A percentile compares a stretch with the other conserved stretches of the same genome.
Conservation (phyloP, 2,329 filamentous ascomycete species). For the Diaporthe batatas region DNA sequence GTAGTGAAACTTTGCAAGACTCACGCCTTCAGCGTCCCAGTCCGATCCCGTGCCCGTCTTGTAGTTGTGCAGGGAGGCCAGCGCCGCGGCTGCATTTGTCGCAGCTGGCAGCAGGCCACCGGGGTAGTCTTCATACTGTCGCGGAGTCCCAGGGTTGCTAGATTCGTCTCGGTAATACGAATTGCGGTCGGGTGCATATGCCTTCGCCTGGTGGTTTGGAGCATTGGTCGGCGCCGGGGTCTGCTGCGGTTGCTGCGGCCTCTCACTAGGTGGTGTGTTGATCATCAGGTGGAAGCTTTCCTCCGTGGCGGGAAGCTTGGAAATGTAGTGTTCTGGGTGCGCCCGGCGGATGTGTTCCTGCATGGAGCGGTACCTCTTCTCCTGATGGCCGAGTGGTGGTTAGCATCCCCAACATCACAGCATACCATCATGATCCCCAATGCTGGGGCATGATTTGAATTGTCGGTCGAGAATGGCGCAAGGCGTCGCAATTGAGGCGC, state of each 20-base stretch:
- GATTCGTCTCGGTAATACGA: constrained; percentile 76
- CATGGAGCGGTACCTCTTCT: constrained; percentile 87
- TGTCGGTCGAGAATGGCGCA: constrained; percentile 36
- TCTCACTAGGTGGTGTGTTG: constrained; percentile 79
- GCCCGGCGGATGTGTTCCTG: constrained; percentile 99
- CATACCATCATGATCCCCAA: neutral
- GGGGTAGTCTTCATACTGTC: constrained; percentile 77
- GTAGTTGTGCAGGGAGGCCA: constrained; percentile 85
- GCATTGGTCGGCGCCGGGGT: constrained; percentile 47
- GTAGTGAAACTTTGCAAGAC: constrained; percentile 50
- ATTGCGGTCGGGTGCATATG: constrained; percentile 73
- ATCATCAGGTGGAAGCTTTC: constrained; percentile 99
- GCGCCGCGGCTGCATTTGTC: constrained; percentile 84
- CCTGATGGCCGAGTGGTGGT: constrained; percentile 47
- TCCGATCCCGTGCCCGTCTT: constrained; percentile 74
- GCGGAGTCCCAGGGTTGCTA: constrained; percentile 76
- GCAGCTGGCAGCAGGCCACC: constrained; percentile 74
- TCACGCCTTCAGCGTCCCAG: constrained; percentile 83
- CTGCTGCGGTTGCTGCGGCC: constrained; percentile 50
- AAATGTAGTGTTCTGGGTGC: constrained; percentile 97
- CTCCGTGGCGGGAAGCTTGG: constrained; percentile 97
- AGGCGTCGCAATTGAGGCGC: constrained; percentile 36
- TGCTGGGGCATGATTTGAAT: neutral
- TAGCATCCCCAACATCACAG: constrained; percentile 37
- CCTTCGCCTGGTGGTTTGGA: constrained; percentile 50